phyloP scores from a whole-genome alignment of 345 rosid species.

The Acer saccharum region DNA sequence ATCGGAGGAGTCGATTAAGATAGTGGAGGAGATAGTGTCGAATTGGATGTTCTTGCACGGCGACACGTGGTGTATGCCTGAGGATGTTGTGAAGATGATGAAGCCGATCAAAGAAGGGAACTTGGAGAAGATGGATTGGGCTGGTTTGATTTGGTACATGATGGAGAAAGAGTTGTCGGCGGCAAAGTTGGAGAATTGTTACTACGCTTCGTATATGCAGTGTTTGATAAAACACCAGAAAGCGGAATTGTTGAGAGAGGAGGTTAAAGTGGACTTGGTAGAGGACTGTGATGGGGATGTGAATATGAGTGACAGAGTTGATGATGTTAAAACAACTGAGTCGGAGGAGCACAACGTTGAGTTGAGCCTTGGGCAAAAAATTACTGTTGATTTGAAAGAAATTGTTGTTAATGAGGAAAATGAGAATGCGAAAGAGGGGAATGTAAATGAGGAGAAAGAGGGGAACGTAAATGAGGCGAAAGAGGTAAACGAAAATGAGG shows the following conservation, averaged over 20 bases:
- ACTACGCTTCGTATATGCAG: constrained; percentile 90
- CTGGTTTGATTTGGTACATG: constrained; percentile 80
- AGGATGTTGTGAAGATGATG: constrained; percentile 47
- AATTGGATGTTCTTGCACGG: constrained; percentile 75
- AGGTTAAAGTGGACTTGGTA: constrained; percentile 37
- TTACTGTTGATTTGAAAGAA: constrained; percentile 31
- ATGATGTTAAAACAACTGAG: constrained; percentile 31
- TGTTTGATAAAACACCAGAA: constrained; percentile 63
- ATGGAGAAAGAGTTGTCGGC: constrained; percentile 75
- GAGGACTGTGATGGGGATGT: constrained; percentile 38
- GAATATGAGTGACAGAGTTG: constrained; percentile 38
- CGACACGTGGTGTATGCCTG: constrained; percentile 81
- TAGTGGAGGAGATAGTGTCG: constrained; percentile 58
- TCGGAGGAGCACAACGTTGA: constrained; percentile 66
- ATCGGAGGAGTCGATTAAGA: constrained; percentile 48
- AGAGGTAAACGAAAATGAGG: constrained; percentile 12
- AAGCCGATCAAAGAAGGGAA: constrained; percentile 54
- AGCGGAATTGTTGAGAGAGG: constrained; percentile 40
- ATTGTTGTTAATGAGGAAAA: constrained; percentile 8
- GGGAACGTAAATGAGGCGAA: constrained; percentile 30
- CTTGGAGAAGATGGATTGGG: constrained; percentile 79
- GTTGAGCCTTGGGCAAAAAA: constrained; percentile 46
- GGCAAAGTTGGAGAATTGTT: constrained; percentile 50
- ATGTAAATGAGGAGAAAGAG: constrained; percentile 12
- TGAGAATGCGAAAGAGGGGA: constrained; percentile 8